Base-by-base conservation (phyloP, 768 basidiomycete genomes). In the Boletus insuetus region DNA sequence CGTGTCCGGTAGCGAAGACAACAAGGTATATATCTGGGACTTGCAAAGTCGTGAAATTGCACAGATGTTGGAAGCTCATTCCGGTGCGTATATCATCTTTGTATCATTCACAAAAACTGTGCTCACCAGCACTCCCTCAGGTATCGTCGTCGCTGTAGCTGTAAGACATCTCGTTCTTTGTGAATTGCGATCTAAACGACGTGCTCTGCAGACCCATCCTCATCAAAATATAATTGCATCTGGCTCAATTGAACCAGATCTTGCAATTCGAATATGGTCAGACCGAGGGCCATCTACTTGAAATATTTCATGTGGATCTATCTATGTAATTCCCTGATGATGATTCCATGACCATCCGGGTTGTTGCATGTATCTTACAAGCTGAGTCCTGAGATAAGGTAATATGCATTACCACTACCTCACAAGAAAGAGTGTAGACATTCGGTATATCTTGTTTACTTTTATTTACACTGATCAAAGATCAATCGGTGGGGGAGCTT, bases 11-110 rank as follows among this genome's bases (percentile, higher is more conserved):
- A 89, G 86, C 64, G 96, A 98, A 70, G 94, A 96, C 70, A 79
- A 88, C 66, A 94, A 90, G 66, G 82, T 89, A 22, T 89, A 93
- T 56, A 80, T 97, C 10, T 96, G 94, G 91, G 94, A 98, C 68
- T 66, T 98, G 31, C 91, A 94, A 66, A 89, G 84, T 8, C 79
- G 91, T n/a, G 84, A 91, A 65, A 79, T 94, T 45, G 87, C 93
- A 24, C 93, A 95, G 66, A 76, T 84, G 6, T 76, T 89, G 47
- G 83, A 90, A 60, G 87, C 86, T 6, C 93, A 94, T 70, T 77
- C 76, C 34, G 90, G 87, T 86, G 49, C 45, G 76, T 58, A 42
- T 6, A 6, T 53, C 16, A 1, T 31, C 32, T 24, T 9, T 3
- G 10, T 16, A 26, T 41, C 31, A 11, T 42, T 53, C 9, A 29